Conservation (phyloP, 345 rosid species). For the Salix brachista region DNA sequence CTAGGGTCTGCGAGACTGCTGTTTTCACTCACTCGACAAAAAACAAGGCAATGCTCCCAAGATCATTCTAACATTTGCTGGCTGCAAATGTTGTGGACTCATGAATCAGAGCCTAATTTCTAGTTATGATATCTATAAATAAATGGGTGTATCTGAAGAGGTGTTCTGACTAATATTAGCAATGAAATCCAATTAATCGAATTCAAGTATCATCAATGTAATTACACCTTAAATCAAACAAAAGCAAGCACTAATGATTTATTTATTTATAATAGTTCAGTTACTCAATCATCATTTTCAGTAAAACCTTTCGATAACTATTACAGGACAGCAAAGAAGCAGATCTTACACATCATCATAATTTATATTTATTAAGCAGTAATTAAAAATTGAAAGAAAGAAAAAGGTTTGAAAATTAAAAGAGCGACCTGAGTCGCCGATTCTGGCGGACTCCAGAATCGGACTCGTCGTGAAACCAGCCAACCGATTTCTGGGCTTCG, state of each 20-base stretch:
- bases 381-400: not conserved
- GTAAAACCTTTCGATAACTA: not conserved
- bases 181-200: no score
- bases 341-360: not conserved
- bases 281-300: no score
- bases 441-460: slow-evolving; percentile 39
- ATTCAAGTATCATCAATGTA: not conserved
- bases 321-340: not conserved
- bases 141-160: no score
- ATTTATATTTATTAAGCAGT: not conserved
- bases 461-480: slow-evolving; percentile 73
- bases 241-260: not conserved
- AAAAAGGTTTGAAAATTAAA: not conserved
- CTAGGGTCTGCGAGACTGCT: no score
- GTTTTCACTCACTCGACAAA: no score
- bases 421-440: slow-evolving; percentile 36
- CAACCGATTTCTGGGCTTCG: slow-evolving; percentile 73
- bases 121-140: no score
- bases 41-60: no score
- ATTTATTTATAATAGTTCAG: no score
- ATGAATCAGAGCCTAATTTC: no score
- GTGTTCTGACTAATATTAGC: no score
- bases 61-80: no score
- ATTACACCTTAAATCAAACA: not conserved
- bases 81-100: no score